These are phyloP conservation scores for Chaetomium cochliodes DNA, from an alignment of 495 filamentous ascomycete genomes.

Conservation along the genomic window DNA sequence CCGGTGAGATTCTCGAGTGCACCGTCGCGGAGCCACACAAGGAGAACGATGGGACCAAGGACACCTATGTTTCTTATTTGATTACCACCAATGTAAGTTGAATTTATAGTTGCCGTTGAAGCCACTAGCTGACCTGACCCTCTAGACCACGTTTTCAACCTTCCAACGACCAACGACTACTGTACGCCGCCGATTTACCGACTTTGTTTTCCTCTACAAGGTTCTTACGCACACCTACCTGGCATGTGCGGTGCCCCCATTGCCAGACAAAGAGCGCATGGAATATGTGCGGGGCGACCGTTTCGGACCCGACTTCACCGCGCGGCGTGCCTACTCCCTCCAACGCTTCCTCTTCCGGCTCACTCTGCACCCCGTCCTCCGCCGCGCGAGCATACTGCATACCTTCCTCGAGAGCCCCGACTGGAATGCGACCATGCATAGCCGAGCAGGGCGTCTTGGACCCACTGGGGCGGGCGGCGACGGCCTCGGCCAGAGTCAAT, in stretches of 20 bases:
- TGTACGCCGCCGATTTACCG: slow-evolving; percentile 89
- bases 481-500: slow-evolving; percentile 6
- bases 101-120: slow-evolving; percentile 8
- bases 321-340: slow-evolving; percentile 81
- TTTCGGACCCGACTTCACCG: slow-evolving; percentile 92
- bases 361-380: slow-evolving; percentile 82
- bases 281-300: slow-evolving; percentile 95
- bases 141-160: slow-evolving; percentile 85
- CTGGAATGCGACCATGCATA: slow-evolving; percentile 94
- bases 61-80: slow-evolving; percentile 92
- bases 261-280: slow-evolving; percentile 99
- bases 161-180: slow-evolving; percentile 75
- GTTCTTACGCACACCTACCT: slow-evolving; percentile 81
- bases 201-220: slow-evolving; percentile 97
- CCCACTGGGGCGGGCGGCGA: slow-evolving; percentile 29
- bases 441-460: slow-evolving; percentile 59
- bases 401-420: slow-evolving; percentile 89
- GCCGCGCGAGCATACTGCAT: slow-evolving; percentile 75
- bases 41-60: slow-evolving; percentile 95
- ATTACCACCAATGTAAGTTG: slow-evolving; percentile 80
- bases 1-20: slow-evolving; percentile 79
- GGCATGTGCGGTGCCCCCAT: slow-evolving; percentile 85
- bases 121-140: slow-evolving; percentile 6
- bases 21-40: slow-evolving; percentile 78
- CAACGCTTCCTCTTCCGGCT: slow-evolving; percentile 88